Base-by-base conservation (phyloP, 805 yeast species). In the Saccharomycopsis oosterbeekiorum region DNA sequence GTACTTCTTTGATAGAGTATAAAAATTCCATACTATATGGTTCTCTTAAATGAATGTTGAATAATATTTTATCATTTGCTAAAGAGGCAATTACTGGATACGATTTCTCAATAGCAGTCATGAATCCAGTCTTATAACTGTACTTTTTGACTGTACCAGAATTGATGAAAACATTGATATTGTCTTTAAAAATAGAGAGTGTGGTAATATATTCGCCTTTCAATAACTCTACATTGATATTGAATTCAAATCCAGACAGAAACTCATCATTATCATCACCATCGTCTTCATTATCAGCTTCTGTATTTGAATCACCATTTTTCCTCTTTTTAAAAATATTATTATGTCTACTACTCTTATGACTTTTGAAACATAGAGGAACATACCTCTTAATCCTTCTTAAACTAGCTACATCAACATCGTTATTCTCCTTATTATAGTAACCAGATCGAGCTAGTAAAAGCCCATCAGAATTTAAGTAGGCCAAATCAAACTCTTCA, bases 401-500 rank as follows among this genome's bases (percentile, higher is more conserved):
- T 55, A 61, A 37, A 10, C 63, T 56, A 11, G 43, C 17, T 5
- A 24, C 8, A 36, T 62, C 60, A 8, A 39, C 10, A 11, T 59
- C 60, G 34, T 59, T 54, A 11, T 51, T 42, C 5, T 50, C 62
- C 10, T 19, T 37, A 37, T 40, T 43, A 55, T 57, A 64, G 37
- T 59, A 64, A 21, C 64, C 66, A 11, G 61, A 56, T 15, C 55
- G 40, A 17, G 58, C 64, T 15, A 64, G 21, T 37, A 60, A 26
- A 11, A 64, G 12, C 9, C 66, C 66, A 15, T 42, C 17, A 26
- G 24, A 21, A n/a, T 43, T 40, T 17, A 64, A 41, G 53, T 47
- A 55, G n/a, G 53, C 58, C 24, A 64, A 41, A 62, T 64, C 66
- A 51, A 54, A 62, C n/a, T 53, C 50, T n/a, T 55, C 57, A 24